Percentiles rank a stretch among this genome's conserved stretches.
Evolutionary conservation across 441 rosid species (phyloP).

Genomic region (Aleurites moluccanus): DNA sequence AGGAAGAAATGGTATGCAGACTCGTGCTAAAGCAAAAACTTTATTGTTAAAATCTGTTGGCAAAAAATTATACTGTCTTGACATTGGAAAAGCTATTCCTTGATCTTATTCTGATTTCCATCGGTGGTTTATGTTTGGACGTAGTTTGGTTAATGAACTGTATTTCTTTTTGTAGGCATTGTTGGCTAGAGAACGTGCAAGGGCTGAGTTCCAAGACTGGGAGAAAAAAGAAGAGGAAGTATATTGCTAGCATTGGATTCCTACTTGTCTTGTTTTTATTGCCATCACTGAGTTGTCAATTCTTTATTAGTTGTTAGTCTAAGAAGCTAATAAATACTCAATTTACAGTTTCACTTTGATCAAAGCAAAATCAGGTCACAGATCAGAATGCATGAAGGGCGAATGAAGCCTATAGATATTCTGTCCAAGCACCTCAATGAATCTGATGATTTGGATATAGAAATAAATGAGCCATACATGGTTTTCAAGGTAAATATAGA

Average conservation of each 20-base stretch:
- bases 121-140: slow-evolving; percentile 9
- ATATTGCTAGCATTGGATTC: slow-evolving; percentile 15
- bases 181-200: slow-evolving; percentile 93
- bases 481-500: slow-evolving; percentile 71
- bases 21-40: neutral
- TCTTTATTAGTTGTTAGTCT: slow-evolving; percentile 8
- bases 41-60: neutral
- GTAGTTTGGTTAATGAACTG: neutral
- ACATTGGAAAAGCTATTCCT: neutral
- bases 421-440: slow-evolving; percentile 80
- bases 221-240: slow-evolving; percentile 99
- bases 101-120: neutral
- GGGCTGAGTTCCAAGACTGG: slow-evolving; percentile 98
- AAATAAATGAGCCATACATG: slow-evolving; percentile 77
- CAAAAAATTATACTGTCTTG: slow-evolving; percentile 5
- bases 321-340: slow-evolving; percentile 23
- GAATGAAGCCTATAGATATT: slow-evolving; percentile 82
- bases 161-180: slow-evolving; percentile 54
- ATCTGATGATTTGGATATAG: slow-evolving; percentile 80
- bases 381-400: slow-evolving; percentile 85
- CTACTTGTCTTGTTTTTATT: slow-evolving; percentile 1
- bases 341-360: slow-evolving; percentile 84
- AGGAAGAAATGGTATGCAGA: slow-evolving; percentile 87
- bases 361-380: slow-evolving; percentile 95
- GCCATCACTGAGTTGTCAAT: neutral